A percentile compares a stretch with the other conserved stretches of the same genome.
These are phyloP conservation scores for Tilletia walkeri DNA, from an alignment of 1,284 basidiomycete genomes.

Conservation along the genomic window DNA sequence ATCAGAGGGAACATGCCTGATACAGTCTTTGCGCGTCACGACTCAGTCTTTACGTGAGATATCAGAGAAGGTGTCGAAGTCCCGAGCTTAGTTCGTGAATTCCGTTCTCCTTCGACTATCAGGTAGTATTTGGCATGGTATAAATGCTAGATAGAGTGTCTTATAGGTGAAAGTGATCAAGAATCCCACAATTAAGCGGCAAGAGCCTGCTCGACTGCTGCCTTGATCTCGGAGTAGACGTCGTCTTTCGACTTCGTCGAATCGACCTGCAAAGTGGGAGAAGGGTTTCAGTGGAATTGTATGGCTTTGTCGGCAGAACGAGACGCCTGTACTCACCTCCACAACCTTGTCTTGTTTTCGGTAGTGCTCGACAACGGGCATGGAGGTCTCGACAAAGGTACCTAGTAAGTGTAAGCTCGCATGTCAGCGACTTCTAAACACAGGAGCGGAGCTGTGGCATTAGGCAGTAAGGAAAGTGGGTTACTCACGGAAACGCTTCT, in stretches of 20 bases:
- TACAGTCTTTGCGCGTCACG: too few relatives aligned
- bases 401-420: constrained; percentile 58
- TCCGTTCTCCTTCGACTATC: too few relatives aligned
- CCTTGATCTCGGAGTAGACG: constrained; percentile 47
- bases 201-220: constrained; percentile 46
- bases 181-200: constrained; percentile 7
- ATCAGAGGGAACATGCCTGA: too few relatives aligned
- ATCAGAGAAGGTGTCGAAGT: too few relatives aligned
- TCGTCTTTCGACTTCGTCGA: constrained; percentile 44
- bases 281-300: too few relatives aligned
- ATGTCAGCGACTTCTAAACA: background rate
- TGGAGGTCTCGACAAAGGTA: constrained; percentile 87
- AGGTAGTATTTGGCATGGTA: too few relatives aligned
- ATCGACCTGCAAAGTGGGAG: constrained; percentile 27
- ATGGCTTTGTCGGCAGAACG: too few relatives aligned
- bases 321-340: constrained; percentile 61
- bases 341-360: constrained; percentile 70
- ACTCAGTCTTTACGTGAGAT: too few relatives aligned
- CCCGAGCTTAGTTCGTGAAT: too few relatives aligned
- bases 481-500: constrained; percentile 83
- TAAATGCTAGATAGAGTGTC: background rate
- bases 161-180: too few relatives aligned
- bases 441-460: background rate
- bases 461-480: background rate
- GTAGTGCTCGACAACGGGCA: constrained; percentile 93